Conservation (phyloP, 164 flowering plant species). For the Warburgia ugandensis region DNA sequence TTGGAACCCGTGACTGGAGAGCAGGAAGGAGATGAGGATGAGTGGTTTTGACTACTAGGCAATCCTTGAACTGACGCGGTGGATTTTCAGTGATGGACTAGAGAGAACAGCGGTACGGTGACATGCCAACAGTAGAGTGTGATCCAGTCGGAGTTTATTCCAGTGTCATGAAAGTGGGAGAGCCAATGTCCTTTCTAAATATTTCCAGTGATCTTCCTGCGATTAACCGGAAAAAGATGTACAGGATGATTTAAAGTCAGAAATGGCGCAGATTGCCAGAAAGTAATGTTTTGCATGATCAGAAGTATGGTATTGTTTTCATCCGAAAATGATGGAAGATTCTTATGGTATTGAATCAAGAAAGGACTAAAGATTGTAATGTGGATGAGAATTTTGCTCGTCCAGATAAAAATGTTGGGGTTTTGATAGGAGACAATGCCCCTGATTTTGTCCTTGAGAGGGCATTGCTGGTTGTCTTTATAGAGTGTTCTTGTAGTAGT, state of each 20-base stretch:
- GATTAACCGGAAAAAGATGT: conserved; percentile 12
- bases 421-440: background rate
- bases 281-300: conserved; percentile 11
- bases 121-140: background rate
- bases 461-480: conserved; percentile 18
- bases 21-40: conserved; percentile 1
- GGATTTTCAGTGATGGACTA: conserved; percentile 4
- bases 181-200: background rate
- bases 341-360: background rate
- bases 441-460: background rate
- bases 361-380: too few species aligned
- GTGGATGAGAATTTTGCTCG: background rate
- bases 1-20: conserved; percentile 13
- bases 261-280: conserved; percentile 31
- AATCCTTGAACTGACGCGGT: background rate
- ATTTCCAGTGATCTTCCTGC: background rate
- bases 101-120: conserved; percentile 12
- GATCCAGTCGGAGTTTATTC: background rate
- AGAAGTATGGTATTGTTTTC: conserved; percentile 30
- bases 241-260: conserved; percentile 40
- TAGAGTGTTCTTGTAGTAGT: conserved; percentile 14
- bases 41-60: conserved; percentile 5
- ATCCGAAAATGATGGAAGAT: conserved; percentile 29
- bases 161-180: background rate
- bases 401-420: too few species aligned